Conservation (phyloP, 129 eudicot species). For the Centrapalus pauciflorus region DNA sequence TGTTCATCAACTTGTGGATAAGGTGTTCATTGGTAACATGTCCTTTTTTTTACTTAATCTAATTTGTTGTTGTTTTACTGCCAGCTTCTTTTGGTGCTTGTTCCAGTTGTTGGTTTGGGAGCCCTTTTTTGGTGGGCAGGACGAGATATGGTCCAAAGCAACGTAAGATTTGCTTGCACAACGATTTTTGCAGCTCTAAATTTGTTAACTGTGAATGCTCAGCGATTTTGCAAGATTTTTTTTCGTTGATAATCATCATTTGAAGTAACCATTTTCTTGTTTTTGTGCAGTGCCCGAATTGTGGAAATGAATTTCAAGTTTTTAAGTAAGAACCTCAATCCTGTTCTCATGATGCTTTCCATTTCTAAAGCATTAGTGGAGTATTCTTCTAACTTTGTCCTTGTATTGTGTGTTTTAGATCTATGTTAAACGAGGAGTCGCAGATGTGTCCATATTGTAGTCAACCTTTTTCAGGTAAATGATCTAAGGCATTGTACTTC, state of each 20-base stretch:
- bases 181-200: background rate
- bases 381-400: conserved; percentile 1
- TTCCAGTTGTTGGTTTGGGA: conserved; percentile 84
- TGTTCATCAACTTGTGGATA: background rate
- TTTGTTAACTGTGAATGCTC: background rate
- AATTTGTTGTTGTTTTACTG: conserved; percentile 8
- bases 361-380: background rate
- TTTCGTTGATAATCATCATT: background rate
- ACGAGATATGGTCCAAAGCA: conserved; percentile 65
- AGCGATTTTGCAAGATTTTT: background rate
- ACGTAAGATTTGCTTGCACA: conserved; percentile 38
- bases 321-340: conserved; percentile 57
- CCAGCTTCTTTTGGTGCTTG: conserved; percentile 74
- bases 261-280: conserved; percentile 2
- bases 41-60: background rate
- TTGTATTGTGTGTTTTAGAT: conserved; percentile 38
- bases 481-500: background rate
- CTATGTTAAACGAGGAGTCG: conserved; percentile 58
- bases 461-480: conserved; percentile 85
- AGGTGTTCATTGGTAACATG: too few relatives aligned
- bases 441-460: conserved; percentile 79
- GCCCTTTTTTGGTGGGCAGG: conserved; percentile 98
- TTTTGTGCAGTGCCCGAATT: conserved; percentile 83
- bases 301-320: conserved; percentile 74
- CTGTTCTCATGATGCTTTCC: conserved; percentile 1